A percentile compares a stretch with the other conserved stretches of the same genome.
phyloP scores from a whole-genome alignment of 2,329 filamentous ascomycete species.

The Peltaster fructicola region DNA sequence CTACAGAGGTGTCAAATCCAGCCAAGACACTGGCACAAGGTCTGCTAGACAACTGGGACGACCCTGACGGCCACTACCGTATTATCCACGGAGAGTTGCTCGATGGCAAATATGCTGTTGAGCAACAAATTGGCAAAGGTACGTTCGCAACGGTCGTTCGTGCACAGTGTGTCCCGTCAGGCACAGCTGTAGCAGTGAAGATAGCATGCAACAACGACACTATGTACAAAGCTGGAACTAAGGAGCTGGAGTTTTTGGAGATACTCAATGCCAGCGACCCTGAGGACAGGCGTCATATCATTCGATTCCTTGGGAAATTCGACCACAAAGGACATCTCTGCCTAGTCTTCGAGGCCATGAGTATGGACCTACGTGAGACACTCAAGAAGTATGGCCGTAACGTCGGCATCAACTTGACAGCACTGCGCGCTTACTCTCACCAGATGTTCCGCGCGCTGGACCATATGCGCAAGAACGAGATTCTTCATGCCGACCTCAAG shows the following conservation, averaged over 20 bases:
- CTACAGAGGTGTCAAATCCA: slow-evolving; percentile 21
- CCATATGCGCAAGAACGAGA: slow-evolving; percentile 78
- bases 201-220: slow-evolving; percentile 81
- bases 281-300: slow-evolving; percentile 79
- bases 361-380: slow-evolving; percentile 83
- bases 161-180: slow-evolving; percentile 56
- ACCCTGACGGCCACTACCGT: slow-evolving; percentile 92
- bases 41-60: slow-evolving; percentile 82
- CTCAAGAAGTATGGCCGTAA: slow-evolving; percentile 92
- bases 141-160: slow-evolving; percentile 96
- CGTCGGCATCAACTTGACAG: slow-evolving; percentile 74
- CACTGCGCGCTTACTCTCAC: slow-evolving; percentile 75
- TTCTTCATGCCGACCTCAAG: slow-evolving; percentile 91
- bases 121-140: slow-evolving; percentile 73
- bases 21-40: slow-evolving; percentile 47
- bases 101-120: slow-evolving; percentile 75
- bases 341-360: slow-evolving; percentile 89
- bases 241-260: slow-evolving; percentile 83
- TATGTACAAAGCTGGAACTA: slow-evolving; percentile 68
- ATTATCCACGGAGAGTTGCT: slow-evolving; percentile 82
- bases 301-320: slow-evolving; percentile 72
- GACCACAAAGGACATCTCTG: slow-evolving; percentile 92
- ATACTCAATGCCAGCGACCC: slow-evolving; percentile 73
- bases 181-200: slow-evolving; percentile 76
- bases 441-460: slow-evolving; percentile 85